A percentile compares a stretch with the other conserved stretches of the same genome.
These are phyloP conservation scores for Chytriomyces sp. DNA, from an alignment of 192 early-diverging fungal species.

Conservation along the genomic window DNA sequence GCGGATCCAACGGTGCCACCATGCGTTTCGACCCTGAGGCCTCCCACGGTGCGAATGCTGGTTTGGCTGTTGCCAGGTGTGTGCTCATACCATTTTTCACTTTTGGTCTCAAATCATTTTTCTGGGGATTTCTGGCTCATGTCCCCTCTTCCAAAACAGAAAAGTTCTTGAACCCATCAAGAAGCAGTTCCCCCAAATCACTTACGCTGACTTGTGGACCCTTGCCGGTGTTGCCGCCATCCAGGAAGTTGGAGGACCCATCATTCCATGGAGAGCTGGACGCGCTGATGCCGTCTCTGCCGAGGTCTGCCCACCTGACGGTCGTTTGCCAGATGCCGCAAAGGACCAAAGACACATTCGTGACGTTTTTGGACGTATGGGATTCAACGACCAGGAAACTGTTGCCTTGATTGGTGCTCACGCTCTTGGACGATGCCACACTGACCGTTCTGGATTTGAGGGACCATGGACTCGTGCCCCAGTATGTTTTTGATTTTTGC, in stretches of 20 bases:
- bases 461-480: conserved; percentile 58
- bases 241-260: conserved; percentile 73
- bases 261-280: conserved; percentile 65
- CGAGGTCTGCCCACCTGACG: conserved; percentile 55
- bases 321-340: conserved; percentile 76
- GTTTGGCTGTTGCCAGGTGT: conserved; percentile 51
- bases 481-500: conserved; percentile 38
- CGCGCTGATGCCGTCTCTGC: conserved; percentile 40
- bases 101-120: not conserved
- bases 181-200: conserved; percentile 62
- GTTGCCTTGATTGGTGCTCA: conserved; percentile 76
- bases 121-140: not conserved
- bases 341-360: conserved; percentile 61
- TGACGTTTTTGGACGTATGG: conserved; percentile 70
- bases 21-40: conserved; percentile 68
- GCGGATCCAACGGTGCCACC: conserved; percentile 74
- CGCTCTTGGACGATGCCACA: conserved; percentile 70
- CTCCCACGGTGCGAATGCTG: conserved; percentile 68
- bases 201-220: conserved; percentile 76
- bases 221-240: conserved; percentile 73
- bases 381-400: conserved; percentile 77
- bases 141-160: not conserved
- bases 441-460: conserved; percentile 70
- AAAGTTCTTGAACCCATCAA: conserved; percentile 67
- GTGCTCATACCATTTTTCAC: not conserved